Percentiles rank a stretch among this genome's conserved stretches.
phyloP scores from a whole-genome alignment of 2,329 filamentous ascomycete species.

The Trichoderma atroviride region DNA sequence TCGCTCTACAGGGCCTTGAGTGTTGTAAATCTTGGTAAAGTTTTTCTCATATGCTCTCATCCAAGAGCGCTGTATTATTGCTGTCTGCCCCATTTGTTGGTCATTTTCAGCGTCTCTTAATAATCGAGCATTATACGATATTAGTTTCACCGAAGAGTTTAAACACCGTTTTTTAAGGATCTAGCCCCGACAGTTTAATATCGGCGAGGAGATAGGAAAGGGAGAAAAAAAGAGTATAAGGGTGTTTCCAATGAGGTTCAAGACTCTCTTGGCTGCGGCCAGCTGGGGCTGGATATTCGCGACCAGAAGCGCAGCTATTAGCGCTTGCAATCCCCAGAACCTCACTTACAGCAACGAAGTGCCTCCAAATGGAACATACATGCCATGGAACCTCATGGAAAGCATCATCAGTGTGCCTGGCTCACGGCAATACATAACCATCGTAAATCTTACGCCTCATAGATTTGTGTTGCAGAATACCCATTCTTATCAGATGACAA shows the following conservation, averaged over 20 bases:
- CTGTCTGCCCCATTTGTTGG: neutral
- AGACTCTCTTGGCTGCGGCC: neutral
- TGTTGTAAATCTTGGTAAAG: neutral
- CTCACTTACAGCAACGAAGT: conserved; percentile 25
- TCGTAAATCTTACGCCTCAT: conserved; percentile 42
- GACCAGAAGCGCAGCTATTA: neutral
- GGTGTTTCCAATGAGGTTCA: neutral
- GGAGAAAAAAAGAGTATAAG: neutral
- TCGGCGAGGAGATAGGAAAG: neutral
- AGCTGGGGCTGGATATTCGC: conserved; percentile 6
- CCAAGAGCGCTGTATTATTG: neutral
- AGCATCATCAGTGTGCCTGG: conserved; percentile 18
- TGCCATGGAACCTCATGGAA: conserved; percentile 25
- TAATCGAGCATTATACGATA: neutral
- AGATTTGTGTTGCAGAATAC: conserved; percentile 35
- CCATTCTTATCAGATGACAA: conserved; percentile 39
- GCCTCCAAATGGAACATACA: conserved; percentile 23
- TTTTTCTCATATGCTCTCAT: neutral
- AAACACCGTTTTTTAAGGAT: neutral
- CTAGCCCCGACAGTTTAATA: neutral
- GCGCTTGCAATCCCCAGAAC: conserved; percentile 15
- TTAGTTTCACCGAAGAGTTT: neutral
- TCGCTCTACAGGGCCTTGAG: neutral
- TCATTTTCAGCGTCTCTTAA: neutral
- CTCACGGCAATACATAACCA: conserved; percentile 38